phyloP scores from a whole-genome alignment of 148 eudicot genomes.

The Rhododendron williamsianum region DNA sequence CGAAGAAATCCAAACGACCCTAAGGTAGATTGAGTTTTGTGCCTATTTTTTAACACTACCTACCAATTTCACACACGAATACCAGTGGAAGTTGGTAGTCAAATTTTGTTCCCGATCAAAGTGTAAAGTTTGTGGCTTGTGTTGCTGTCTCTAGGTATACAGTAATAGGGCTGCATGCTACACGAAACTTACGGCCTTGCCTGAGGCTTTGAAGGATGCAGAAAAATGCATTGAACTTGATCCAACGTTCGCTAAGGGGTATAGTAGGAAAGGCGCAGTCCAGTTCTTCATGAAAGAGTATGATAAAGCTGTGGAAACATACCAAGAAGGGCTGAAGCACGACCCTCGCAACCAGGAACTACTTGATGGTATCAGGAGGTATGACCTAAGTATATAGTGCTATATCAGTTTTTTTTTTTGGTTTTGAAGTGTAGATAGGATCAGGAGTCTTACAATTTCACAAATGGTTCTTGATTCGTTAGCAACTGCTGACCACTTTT shows the following conservation, averaged over 20 bases:
- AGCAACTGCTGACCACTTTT: neutral
- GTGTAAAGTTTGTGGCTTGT: neutral
- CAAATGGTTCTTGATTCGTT: neutral
- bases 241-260: constrained; percentile 83
- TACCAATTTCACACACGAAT: neutral
- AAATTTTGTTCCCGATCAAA: neutral
- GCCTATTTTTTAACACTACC: neutral
- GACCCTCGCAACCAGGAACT: constrained; percentile 76
- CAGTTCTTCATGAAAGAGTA: constrained; percentile 97
- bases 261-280: constrained; percentile 84
- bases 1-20: constrained; percentile 82
- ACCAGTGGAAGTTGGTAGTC: neutral
- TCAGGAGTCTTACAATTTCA: neutral
- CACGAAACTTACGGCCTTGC: constrained; percentile 89
- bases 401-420: neutral
- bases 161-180: constrained; percentile 95
- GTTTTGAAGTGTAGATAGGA: neutral
- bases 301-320: constrained; percentile 89
- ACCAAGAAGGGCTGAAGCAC: constrained; percentile 81
- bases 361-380: constrained; percentile 87
- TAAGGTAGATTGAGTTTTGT: constrained; percentile 31
- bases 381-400: neutral
- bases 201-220: constrained; percentile 93
- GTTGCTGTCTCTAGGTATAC: constrained; percentile 46
- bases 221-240: constrained; percentile 98